phyloP scores from a whole-genome alignment of 495 filamentous ascomycete genomes.

The Neohortaea acidophila region DNA sequence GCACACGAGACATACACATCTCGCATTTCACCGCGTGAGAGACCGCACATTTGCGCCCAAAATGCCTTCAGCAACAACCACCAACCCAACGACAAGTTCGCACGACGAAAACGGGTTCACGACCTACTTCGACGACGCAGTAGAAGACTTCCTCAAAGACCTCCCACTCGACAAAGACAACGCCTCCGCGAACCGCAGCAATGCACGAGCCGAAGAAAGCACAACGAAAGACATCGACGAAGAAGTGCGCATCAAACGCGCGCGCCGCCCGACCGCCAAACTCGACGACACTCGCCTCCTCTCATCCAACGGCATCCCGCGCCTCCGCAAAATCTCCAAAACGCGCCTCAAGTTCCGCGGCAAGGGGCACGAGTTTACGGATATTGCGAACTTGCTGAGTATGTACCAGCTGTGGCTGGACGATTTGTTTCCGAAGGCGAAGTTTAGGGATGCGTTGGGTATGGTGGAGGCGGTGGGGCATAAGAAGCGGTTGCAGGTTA shows the following conservation, averaged over 20 bases:
- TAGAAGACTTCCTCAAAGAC: slow-evolving; percentile 34
- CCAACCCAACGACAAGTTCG: not conserved
- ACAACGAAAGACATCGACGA: slow-evolving; percentile 53
- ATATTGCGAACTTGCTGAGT: slow-evolving; percentile 64
- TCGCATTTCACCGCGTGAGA: too few relatives aligned
- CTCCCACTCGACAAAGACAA: slow-evolving; percentile 15
- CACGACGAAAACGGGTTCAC: too few relatives aligned
- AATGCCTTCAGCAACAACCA: slow-evolving; percentile 8
- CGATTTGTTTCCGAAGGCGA: slow-evolving; percentile 85
- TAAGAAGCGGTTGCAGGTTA: slow-evolving; percentile 53
- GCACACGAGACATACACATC: too few relatives aligned
- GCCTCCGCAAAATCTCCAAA: slow-evolving; percentile 54
- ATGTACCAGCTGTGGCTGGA: slow-evolving; percentile 97
- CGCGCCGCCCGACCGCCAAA: slow-evolving; percentile 61
- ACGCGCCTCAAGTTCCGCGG: slow-evolving; percentile 68
- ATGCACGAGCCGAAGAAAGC: slow-evolving; percentile 25
- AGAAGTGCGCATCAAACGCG: slow-evolving; percentile 66
- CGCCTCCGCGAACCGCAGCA: slow-evolving; percentile 4
- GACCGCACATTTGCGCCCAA: too few relatives aligned
- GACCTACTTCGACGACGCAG: slow-evolving; percentile 52
- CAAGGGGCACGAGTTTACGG: slow-evolving; percentile 91
- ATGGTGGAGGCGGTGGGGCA: slow-evolving; percentile 94
- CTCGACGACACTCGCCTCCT: slow-evolving; percentile 71
- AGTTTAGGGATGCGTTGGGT: slow-evolving; percentile 73
- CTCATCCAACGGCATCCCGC: slow-evolving; percentile 67